Percentiles rank a stretch among this genome's conserved stretches.
These are phyloP conservation scores for Mallotus nudiflorus DNA, from an alignment of 345 rosid genomes.

Conservation along the genomic window DNA sequence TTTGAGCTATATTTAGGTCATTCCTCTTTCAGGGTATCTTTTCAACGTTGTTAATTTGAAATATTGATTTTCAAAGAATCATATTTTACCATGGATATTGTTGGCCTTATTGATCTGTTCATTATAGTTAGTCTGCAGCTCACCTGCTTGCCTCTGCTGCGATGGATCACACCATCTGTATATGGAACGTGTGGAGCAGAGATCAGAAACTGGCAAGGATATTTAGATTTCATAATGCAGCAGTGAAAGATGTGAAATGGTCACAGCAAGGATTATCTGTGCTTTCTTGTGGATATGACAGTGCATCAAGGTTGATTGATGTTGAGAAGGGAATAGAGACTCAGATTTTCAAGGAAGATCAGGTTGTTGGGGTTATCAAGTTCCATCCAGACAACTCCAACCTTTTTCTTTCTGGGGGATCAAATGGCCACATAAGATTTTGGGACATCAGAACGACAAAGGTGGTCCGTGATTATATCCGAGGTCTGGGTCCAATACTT, in stretches of 20 bases:
- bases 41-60: neutral
- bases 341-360: conserved; percentile 66
- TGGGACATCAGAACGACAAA: conserved; percentile 76
- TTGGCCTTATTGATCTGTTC: conserved; percentile 48
- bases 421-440: conserved; percentile 66
- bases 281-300: conserved; percentile 84
- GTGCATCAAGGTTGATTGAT: conserved; percentile 64
- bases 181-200: conserved; percentile 86
- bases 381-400: conserved; percentile 63
- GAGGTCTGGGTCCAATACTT: conserved; percentile 68
- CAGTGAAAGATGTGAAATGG: conserved; percentile 81
- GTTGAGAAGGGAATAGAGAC: conserved; percentile 72
- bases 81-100: neutral
- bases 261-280: conserved; percentile 51
- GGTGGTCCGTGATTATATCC: conserved; percentile 54
- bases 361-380: conserved; percentile 59
- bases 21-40: neutral
- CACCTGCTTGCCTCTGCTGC: conserved; percentile 95
- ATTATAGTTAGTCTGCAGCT: conserved; percentile 61
- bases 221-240: conserved; percentile 57
- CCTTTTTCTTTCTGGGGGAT: conserved; percentile 83
- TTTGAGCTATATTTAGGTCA: neutral
- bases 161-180: conserved; percentile 59
- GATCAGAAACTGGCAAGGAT: conserved; percentile 55
- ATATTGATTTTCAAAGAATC: neutral